A percentile compares a stretch with the other conserved stretches of the same genome.
Evolutionary conservation across 257 asterid species (phyloP).

Genomic region (Mitragyna speciosa): DNA sequence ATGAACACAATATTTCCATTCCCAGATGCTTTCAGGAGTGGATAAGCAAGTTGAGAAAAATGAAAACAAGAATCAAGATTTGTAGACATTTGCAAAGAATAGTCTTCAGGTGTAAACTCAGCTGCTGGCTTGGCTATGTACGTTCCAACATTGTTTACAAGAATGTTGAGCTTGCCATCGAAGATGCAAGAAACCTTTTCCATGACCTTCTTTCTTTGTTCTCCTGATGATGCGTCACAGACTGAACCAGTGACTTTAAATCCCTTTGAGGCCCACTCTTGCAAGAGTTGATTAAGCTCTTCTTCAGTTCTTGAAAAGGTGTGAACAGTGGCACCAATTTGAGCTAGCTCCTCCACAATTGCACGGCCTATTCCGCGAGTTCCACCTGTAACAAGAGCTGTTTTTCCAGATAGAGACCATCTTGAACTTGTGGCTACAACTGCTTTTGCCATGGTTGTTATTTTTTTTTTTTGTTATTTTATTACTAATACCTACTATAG

Average conservation of each 20-base stretch:
- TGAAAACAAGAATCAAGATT: slow-evolving; percentile 28
- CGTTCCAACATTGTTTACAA: slow-evolving; percentile 13
- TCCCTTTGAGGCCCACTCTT: slow-evolving; percentile 13
- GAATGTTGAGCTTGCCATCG: slow-evolving; percentile 1
- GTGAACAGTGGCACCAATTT: slow-evolving; percentile 1
- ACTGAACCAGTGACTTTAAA: slow-evolving; percentile 12
- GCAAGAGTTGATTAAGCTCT: neutral
- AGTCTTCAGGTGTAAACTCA: neutral
- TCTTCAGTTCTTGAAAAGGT: slow-evolving; percentile 7
- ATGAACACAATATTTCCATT: slow-evolving; percentile 26
- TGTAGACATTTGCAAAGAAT: neutral
- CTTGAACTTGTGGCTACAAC: neutral
- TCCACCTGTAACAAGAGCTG: slow-evolving; percentile 22
- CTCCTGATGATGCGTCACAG: slow-evolving; percentile 13
- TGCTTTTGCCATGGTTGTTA: neutral
- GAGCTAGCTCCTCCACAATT: slow-evolving; percentile 6
- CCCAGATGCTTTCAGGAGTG: slow-evolving; percentile 25
- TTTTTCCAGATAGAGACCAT: slow-evolving; percentile 13
- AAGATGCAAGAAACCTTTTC: neutral
- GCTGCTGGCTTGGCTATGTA: neutral
- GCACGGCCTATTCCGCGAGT: neutral
- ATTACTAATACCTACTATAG: neutral
- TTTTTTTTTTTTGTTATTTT: neutral
- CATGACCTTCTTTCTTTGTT: neutral
- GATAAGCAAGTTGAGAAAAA: slow-evolving; percentile 25